phyloP scores from a whole-genome alignment of 2,329 filamentous ascomycete genomes.

The Westerdykella ornata region DNA sequence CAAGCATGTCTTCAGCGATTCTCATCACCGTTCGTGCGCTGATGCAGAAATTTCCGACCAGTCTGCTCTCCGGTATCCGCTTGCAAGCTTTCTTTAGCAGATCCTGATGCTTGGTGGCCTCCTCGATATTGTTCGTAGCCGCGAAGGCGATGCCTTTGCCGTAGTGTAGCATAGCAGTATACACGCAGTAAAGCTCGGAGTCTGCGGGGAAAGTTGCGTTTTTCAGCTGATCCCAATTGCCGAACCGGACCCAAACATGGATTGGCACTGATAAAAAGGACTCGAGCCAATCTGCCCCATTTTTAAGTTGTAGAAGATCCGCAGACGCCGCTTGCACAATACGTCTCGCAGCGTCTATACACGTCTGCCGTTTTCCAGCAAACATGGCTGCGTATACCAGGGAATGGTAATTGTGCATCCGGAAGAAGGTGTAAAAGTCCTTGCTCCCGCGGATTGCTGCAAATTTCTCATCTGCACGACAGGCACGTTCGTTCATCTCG shows the following conservation, averaged over 20 bases:
- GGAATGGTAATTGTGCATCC: conserved; percentile 69
- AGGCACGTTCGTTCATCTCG: conserved; percentile 59
- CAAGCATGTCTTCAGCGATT: conserved; percentile 57
- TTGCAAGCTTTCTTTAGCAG: conserved; percentile 49
- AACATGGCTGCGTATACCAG: conserved; percentile 74
- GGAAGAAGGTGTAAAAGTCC: conserved; percentile 73
- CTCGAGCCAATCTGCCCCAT: conserved; percentile 75
- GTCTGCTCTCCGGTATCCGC: conserved; percentile 53
- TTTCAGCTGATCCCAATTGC: conserved; percentile 61
- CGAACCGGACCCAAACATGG: conserved; percentile 68
- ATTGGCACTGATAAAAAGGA: conserved; percentile 60
- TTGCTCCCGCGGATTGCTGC: conserved; percentile 52
- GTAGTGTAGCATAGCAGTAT: conserved; percentile 62
- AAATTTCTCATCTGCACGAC: conserved; percentile 61
- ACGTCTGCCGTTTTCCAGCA: conserved; percentile 56
- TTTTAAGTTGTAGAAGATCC: conserved; percentile 55
- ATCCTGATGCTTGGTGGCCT: conserved; percentile 49
- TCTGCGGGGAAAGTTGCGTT: conserved; percentile 53
- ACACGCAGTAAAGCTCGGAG: conserved; percentile 57
- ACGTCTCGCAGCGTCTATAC: conserved; percentile 53
- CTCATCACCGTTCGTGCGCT: conserved; percentile 56
- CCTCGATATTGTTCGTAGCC: conserved; percentile 48
- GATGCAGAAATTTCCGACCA: conserved; percentile 59
- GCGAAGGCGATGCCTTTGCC: conserved; percentile 62
- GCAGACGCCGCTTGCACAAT: conserved; percentile 60